Base-by-base conservation (phyloP, 768 basidiomycete genomes). In the Scleroderma citrinum region DNA sequence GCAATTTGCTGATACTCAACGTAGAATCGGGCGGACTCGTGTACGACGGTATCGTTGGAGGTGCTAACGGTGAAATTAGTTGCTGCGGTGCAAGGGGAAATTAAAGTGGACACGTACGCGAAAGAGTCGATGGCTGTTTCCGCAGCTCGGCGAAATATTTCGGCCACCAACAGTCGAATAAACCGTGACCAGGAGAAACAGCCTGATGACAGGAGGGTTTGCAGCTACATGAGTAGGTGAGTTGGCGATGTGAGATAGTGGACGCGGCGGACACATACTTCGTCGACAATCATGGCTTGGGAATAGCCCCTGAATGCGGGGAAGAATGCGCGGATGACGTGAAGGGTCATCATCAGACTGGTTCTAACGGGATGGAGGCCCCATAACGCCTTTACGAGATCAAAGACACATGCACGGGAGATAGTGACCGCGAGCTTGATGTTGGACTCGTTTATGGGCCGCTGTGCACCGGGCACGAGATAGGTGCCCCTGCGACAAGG, bases 231-330 rank as follows among this genome's bases (percentile, higher is more conserved):
- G 23, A 44, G 30, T 6, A 29, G 30, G 41, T 37, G 41, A 7
- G 37, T 46, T 26, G 46, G 32, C 19, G 3, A n/a, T 17, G 50
- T 47, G 46, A 30, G 19, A 32, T 34, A 42, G 29, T 52, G 30
- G 23, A 52, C 53, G 52, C 35, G 49, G 44, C 20, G 30, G 48
- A 34, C 46, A 85, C 88, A 34, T 46, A 85, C 88, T 78, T 92
- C 87, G 68, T 92, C 83, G 55, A 91, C 81, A 56, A 91, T 86
- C 65, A 87, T 68, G 47, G 87, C 87, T 75, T 91, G 89, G 8
- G 89, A 89, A 71, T 88, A 91, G 53, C 86, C 84, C 68, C 86
- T 79, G 66, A 86, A 85, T 10, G 87, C 89, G 31, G 88, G 88
- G 60, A 90, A 81, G 50, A 85, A 69, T 53, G 87, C 89, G 56